phyloP scores from a whole-genome alignment of 2,329 filamentous ascomycete genomes.

The Alternaria hordeiaustralica region DNA sequence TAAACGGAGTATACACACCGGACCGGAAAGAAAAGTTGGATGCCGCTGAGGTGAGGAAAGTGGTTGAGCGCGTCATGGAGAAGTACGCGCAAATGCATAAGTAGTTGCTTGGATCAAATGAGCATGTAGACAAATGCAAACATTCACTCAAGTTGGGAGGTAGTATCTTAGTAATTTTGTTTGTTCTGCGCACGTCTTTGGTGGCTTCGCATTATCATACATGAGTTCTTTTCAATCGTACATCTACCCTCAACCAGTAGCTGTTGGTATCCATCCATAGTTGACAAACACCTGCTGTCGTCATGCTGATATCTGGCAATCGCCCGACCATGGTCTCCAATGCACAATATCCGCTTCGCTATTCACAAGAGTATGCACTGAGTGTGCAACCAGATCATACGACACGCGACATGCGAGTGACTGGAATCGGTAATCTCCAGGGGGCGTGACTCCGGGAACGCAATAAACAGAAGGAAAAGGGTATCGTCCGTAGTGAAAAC shows the following conservation, averaged over 20 bases:
- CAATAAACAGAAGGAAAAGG: constrained; percentile 27
- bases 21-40: constrained; percentile 66
- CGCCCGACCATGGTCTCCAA: not conserved
- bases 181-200: not conserved
- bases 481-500: constrained; percentile 33
- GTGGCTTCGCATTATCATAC: not conserved
- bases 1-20: constrained; percentile 70
- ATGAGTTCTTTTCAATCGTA: not conserved
- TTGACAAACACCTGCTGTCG: not conserved
- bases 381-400: not conserved
- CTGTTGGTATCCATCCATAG: not conserved
- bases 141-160: not conserved
- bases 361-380: not conserved
- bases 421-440: constrained; percentile 6
- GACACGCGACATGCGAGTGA: not conserved
- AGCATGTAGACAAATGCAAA: not conserved
- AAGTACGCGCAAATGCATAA: constrained; percentile 31
- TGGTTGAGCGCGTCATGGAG: constrained; percentile 58
- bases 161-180: not conserved
- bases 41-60: constrained; percentile 61
- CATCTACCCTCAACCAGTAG: not conserved
- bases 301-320: not conserved
- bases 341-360: not conserved
- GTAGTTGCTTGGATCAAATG: not conserved
- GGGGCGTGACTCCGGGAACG: constrained; percentile 11